phyloP scores from a whole-genome alignment of 495 filamentous ascomycete genomes.

The Paragyromitra xinjiangensis region DNA sequence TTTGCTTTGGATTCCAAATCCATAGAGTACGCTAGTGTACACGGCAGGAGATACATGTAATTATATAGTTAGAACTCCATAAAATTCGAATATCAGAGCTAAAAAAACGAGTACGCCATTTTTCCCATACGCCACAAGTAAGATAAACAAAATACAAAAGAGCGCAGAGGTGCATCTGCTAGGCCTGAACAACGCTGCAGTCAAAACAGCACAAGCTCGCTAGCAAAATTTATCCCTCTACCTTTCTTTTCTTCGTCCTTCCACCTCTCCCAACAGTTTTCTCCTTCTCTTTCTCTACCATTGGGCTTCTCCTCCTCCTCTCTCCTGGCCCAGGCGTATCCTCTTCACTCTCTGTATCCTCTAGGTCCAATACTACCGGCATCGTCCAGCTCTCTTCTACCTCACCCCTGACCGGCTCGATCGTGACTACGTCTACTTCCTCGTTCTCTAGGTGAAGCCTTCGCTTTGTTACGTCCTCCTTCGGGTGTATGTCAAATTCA shows the following conservation, averaged over 20 bases:
- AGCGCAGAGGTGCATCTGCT: not conserved
- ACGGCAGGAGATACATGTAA: not conserved
- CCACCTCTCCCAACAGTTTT: slow-evolving; percentile 25
- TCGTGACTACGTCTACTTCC: slow-evolving; percentile 83
- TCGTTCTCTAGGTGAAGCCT: slow-evolving; percentile 84
- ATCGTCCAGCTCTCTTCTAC: slow-evolving; percentile 77
- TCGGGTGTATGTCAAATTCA: slow-evolving; percentile 96
- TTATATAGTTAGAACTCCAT: not conserved
- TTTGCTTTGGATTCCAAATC: not conserved
- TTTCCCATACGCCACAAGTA: slow-evolving; percentile 23
- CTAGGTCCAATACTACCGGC: slow-evolving; percentile 85
- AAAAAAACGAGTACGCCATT: slow-evolving; percentile 12
- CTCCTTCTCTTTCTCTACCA: slow-evolving; percentile 39
- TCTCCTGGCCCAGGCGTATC: slow-evolving; percentile 62
- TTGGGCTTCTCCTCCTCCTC: slow-evolving; percentile 50
- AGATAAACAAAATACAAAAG: not conserved
- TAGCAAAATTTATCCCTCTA: slow-evolving; percentile 15
- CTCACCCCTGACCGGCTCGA: slow-evolving; percentile 71
- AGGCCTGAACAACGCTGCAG: not conserved
- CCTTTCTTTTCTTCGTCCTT: slow-evolving; percentile 40
- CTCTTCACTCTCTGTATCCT: slow-evolving; percentile 78
- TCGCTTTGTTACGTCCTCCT: slow-evolving; percentile 92
- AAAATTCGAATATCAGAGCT: not conserved
- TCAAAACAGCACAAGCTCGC: not conserved
- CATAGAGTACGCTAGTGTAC: slow-evolving; percentile 4